These are phyloP conservation scores for Pleodorina starrii DNA, from an alignment of 139 green algal species.

Conservation along the genomic window DNA sequence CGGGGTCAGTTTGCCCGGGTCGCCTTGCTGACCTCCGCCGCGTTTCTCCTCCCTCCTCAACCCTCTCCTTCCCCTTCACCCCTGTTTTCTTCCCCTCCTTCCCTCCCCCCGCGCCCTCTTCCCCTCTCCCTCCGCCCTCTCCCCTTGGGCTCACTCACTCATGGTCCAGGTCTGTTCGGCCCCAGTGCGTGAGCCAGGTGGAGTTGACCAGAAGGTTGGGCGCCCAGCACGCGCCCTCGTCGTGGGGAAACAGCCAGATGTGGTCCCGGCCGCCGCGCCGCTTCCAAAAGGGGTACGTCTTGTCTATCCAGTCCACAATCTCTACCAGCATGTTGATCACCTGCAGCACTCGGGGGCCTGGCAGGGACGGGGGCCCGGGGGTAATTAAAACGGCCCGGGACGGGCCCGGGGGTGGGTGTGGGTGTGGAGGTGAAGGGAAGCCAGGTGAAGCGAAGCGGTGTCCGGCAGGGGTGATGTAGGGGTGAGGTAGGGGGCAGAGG, in stretches of 20 bases:
- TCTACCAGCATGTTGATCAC: slow-evolving; percentile 58
- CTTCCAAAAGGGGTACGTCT: slow-evolving; percentile 67
- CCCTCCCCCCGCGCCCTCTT: no score
- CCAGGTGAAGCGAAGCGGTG: no score
- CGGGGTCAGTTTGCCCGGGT: no score
- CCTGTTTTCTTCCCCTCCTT: no score
- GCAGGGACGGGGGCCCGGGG: no score
- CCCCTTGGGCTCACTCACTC: slow-evolving; percentile 5
- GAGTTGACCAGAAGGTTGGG: slow-evolving; percentile 57
- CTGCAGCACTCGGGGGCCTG: slow-evolving; percentile 59
- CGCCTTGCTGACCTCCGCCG: no score
- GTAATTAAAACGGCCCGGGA: no score
- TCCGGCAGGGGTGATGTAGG: not conserved
- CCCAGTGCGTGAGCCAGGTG: slow-evolving; percentile 74
- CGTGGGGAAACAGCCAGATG: slow-evolving; percentile 75
- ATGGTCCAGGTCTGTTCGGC: slow-evolving; percentile 55
- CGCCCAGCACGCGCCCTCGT: slow-evolving; percentile 74
- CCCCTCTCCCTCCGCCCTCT: no score
- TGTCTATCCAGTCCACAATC: slow-evolving; percentile 65
- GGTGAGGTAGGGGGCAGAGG: not conserved
- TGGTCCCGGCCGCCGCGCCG: slow-evolving; percentile 70
- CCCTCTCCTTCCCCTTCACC: no score
- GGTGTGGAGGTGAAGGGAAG: not conserved
- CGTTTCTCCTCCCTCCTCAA: no score
- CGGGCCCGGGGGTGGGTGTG: not conserved